Conservation (phyloP, 176 grass and related monocot species). For the Dendrocalamus sinicus region DNA sequence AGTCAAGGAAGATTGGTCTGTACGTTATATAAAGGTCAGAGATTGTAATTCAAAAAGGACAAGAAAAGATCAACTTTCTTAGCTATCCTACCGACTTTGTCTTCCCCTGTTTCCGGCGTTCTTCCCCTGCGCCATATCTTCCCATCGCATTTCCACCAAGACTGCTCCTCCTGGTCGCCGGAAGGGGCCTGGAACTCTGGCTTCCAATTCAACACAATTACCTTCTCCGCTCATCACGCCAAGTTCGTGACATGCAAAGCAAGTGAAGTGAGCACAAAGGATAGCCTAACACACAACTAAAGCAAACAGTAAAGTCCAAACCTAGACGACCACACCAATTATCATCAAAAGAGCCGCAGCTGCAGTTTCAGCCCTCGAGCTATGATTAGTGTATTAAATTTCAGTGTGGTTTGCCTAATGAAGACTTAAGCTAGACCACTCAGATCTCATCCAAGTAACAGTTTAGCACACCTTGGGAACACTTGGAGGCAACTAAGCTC, state of each 20-base stretch:
- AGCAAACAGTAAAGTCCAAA: neutral
- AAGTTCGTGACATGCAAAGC: neutral
- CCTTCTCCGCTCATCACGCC: no score
- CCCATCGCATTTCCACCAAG: no score
- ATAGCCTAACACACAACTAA: neutral
- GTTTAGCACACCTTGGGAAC: neutral
- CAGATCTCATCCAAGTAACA: conserved; percentile 40
- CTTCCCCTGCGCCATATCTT: no score
- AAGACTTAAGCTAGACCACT: conserved; percentile 21
- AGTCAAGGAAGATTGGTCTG: no score
- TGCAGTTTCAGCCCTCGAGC: neutral
- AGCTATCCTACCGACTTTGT: no score
- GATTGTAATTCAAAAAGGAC: no score
- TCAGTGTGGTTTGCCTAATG: conserved; percentile 11
- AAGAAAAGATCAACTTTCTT: no score
- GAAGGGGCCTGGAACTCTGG: no score
- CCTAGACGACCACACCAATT: neutral
- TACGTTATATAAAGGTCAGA: no score
- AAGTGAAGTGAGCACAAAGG: neutral
- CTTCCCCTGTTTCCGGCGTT: no score
- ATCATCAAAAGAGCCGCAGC: neutral
- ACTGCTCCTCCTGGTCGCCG: no score
- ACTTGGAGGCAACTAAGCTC: conserved; percentile 17
- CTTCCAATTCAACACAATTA: no score
- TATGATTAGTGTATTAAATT: conserved; percentile 22